These are phyloP conservation scores for Chionographis japonica DNA, from an alignment of 106 monocot species.

Conservation along the genomic window DNA sequence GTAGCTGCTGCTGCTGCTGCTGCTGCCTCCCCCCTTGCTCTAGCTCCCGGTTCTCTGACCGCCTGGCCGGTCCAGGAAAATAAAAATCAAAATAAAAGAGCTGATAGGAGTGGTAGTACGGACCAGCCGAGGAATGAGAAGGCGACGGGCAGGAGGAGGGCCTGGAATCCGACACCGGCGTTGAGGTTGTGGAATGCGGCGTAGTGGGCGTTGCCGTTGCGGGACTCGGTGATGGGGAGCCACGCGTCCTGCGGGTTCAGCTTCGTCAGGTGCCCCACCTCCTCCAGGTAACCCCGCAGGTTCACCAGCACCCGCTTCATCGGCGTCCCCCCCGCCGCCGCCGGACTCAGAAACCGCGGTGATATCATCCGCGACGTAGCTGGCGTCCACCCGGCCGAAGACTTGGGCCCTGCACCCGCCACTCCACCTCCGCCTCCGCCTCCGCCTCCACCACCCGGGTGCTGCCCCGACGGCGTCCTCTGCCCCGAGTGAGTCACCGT, in stretches of 20 bases:
- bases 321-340: constrained; percentile 49
- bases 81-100: neutral
- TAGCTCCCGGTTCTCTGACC: too few species aligned
- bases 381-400: constrained; percentile 47
- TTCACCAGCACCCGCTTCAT: constrained; percentile 67
- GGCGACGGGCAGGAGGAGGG: constrained; percentile 86
- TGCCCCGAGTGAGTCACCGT: constrained; percentile 27
- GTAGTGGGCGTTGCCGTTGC: constrained; percentile 90
- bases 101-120: neutral
- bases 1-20: too few species aligned
- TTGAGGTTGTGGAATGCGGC: constrained; percentile 94
- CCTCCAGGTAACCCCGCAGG: constrained; percentile 86
- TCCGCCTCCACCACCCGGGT: constrained; percentile 14
- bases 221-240: constrained; percentile 91
- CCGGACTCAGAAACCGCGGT: constrained; percentile 56
- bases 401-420: constrained; percentile 23
- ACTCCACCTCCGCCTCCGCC: neutral
- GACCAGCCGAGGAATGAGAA: constrained; percentile 91
- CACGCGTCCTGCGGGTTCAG: constrained; percentile 96
- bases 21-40: too few species aligned
- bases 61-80: too few species aligned
- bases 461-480: constrained; percentile 29
- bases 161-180: constrained; percentile 93
- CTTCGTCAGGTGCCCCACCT: constrained; percentile 89
- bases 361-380: constrained; percentile 30